Percentiles rank a stretch among this genome's conserved stretches.
phyloP scores from a whole-genome alignment of 1,139 yeast species.

The Pichia sp. region DNA sequence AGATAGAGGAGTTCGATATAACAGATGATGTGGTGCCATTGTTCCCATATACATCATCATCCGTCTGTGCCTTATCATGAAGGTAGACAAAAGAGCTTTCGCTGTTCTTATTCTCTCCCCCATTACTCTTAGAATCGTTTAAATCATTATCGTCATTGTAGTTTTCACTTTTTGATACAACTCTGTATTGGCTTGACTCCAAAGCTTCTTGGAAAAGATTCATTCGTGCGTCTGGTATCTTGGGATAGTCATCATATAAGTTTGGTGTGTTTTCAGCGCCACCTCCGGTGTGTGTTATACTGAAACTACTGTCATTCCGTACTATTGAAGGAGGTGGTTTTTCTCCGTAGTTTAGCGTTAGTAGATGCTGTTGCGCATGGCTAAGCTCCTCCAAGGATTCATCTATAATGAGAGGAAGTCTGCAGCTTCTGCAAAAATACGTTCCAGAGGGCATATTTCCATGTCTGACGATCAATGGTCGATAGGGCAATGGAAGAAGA shows the following conservation, averaged over 20 bases:
- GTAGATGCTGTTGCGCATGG: constrained; percentile 47
- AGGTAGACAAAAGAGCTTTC: constrained; percentile 14
- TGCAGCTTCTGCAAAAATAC: constrained; percentile 54
- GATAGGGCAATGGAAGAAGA: no score
- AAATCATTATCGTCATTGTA: not conserved
- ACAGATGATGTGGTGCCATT: not conserved
- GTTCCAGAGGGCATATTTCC: not conserved
- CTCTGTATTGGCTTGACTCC: constrained; percentile 18
- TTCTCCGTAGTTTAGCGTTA: constrained; percentile 34
- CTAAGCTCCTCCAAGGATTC: constrained; percentile 49
- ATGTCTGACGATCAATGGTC: not conserved
- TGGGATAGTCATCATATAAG: constrained; percentile 33
- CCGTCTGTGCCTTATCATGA: constrained; percentile 10
- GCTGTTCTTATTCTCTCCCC: not conserved
- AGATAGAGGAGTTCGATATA: not conserved
- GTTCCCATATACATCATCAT: constrained; percentile 5
- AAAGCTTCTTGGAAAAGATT: constrained; percentile 31
- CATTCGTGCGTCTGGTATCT: constrained; percentile 25
- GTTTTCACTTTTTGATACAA: not conserved
- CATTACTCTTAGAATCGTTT: not conserved
- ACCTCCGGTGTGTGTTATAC: not conserved
- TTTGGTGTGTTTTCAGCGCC: not conserved
- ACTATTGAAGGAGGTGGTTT: constrained; percentile 17
- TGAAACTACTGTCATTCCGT: not conserved
- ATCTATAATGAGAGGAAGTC: constrained; percentile 53